Evolutionary conservation across 2,329 filamentous ascomycete genomes (phyloP), one percentile per base, ranked within the genome.

Genomic region (Fusarium equiseti): DNA sequence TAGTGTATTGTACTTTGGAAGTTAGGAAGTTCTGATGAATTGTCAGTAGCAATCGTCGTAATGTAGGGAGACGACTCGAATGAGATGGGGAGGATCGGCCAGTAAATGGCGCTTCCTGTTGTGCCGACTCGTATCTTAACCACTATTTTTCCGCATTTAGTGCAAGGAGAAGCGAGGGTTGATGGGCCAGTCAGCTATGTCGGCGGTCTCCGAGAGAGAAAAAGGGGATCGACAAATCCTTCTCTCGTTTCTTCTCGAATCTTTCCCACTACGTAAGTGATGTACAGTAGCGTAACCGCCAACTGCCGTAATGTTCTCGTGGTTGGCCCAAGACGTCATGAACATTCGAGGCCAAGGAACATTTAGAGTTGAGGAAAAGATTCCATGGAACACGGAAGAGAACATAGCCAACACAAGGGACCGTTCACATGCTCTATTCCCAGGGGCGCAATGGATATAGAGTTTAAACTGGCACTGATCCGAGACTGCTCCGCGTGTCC

Each of bases 191-290:
- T 27, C 10, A 22, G 43, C 38, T 49, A 13, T 11, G 16, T 53
- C 49, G 48, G 40, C 18, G 52, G 51, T 45, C 35, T 66, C 63
- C 62, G 63, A 49, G 16, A n/a, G 31, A 42, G 16, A n/a, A n/a
- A 29, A 42, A 35, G 40, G 57, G 15, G 55, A 66, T 66, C 63
- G 63, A 54, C 62, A 43, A 43, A 46, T 42, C 32, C 57, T 68
- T 69, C 64, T 68, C 42, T 57, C 29, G 18, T 48, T 65, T 20
- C 49, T 70, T 70, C 68, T 70, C 67, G 68, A 70, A 70, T 68
- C 53, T 59, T 70, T 27, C 58, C 65, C 44, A 22, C 24, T 63
- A 67, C 45, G 55, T 66, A 66, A 66, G 26, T 61, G 54, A 66
- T 62, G 48, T 42, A 55, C 62, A 53, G 63, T 66, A 62, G 62